A percentile compares a stretch with the other conserved stretches of the same genome.
Evolutionary conservation across 192 early-diverging fungal genomes (phyloP).

Genomic region (Backusella mclennaniae): DNA sequence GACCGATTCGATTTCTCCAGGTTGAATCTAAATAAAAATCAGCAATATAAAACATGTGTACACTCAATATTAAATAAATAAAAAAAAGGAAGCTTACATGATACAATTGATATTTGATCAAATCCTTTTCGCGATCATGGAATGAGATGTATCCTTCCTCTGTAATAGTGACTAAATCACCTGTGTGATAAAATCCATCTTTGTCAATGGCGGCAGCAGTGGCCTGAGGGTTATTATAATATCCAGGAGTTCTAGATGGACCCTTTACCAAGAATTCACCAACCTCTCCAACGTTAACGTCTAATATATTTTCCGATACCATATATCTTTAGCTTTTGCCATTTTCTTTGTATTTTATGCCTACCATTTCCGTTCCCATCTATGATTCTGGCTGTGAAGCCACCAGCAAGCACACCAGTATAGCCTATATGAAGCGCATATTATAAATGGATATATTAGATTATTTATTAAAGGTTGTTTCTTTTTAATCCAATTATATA

Average conservation of each 20-base stretch:
- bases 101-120: conserved; percentile 49
- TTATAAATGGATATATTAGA: conserved; percentile 11
- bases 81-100: conserved; percentile 47
- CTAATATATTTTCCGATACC: neutral
- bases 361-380: conserved; percentile 46
- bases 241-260: conserved; percentile 43
- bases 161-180: conserved; percentile 53
- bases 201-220: conserved; percentile 40
- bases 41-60: neutral
- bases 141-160: conserved; percentile 62
- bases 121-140: conserved; percentile 74
- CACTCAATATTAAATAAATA: neutral
- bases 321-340: neutral
- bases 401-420: conserved; percentile 35
- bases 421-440: conserved; percentile 21
- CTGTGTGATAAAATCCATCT: conserved; percentile 57
- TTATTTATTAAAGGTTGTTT: neutral
- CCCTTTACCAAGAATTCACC: conserved; percentile 54
- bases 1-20: conserved; percentile 65
- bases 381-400: conserved; percentile 38
- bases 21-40: conserved; percentile 18
- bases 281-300: conserved; percentile 36
- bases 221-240: conserved; percentile 44
- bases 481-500: neutral
- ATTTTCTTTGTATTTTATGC: neutral